A percentile compares a stretch with the other conserved stretches of the same genome.
Evolutionary conservation across 106 monocot species (phyloP).

Genomic region (Apostasia ramifera): DNA sequence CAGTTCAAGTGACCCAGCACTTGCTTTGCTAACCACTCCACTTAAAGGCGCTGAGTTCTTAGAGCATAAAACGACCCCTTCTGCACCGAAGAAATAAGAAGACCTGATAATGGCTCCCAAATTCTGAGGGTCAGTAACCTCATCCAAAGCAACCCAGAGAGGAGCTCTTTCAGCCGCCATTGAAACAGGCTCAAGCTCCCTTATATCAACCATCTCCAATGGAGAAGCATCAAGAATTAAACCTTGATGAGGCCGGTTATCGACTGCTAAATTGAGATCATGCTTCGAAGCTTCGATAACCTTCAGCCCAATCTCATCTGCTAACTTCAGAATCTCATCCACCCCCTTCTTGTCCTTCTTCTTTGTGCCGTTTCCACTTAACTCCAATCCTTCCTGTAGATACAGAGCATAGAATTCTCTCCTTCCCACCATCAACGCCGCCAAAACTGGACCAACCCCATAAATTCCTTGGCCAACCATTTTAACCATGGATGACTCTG

Average conservation of each 20-base stretch:
- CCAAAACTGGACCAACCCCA: slow-evolving; percentile 73
- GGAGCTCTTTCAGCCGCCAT: slow-evolving; percentile 40
- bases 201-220: slow-evolving; percentile 64
- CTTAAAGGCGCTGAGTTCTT: slow-evolving; percentile 94
- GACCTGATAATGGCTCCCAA: slow-evolving; percentile 85
- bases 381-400: slow-evolving; percentile 70
- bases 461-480: slow-evolving; percentile 82
- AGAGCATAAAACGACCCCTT: slow-evolving; percentile 72
- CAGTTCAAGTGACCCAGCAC: slow-evolving; percentile 88
- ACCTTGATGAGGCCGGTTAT: slow-evolving; percentile 91
- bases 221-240: slow-evolving; percentile 84
- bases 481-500: slow-evolving; percentile 53
- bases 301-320: slow-evolving; percentile 56
- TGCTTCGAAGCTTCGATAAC: slow-evolving; percentile 73
- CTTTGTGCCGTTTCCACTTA: slow-evolving; percentile 65
- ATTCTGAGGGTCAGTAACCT: slow-evolving; percentile 91
- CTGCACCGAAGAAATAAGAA: slow-evolving; percentile 78
- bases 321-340: slow-evolving; percentile 55
- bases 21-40: slow-evolving; percentile 94
- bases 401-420: slow-evolving; percentile 86
- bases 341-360: slow-evolving; percentile 85
- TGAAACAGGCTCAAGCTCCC: slow-evolving; percentile 36
- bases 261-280: slow-evolving; percentile 82
- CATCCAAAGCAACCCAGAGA: slow-evolving; percentile 86
- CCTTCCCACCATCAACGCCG: slow-evolving; percentile 56